Evolutionary conservation across 73 alveolate genomes (phyloP).

Genomic region (Paramecium sexaurelia): DNA sequence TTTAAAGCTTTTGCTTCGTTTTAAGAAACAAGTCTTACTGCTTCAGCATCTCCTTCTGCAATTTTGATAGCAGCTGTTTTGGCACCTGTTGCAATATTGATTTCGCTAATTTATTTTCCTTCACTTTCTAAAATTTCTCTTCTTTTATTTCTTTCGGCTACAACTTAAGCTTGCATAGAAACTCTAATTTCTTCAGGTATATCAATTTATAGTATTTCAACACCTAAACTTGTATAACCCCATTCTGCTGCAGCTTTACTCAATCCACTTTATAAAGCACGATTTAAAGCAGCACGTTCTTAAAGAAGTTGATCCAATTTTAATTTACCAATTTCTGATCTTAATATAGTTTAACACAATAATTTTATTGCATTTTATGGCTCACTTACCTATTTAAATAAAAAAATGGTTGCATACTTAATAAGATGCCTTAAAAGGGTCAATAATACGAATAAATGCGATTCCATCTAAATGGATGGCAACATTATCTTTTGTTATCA

Average conservation of each 20-base stretch:
- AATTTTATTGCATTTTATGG: slow-evolving; percentile 38
- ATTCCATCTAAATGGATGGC: slow-evolving; percentile 92
- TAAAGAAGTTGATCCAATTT: slow-evolving; percentile 60
- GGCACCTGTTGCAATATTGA: slow-evolving; percentile 58
- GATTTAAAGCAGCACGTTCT: slow-evolving; percentile 56
- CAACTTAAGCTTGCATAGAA: slow-evolving; percentile 51
- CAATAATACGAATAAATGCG: slow-evolving; percentile 84
- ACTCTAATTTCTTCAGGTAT: slow-evolving; percentile 57
- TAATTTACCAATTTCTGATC: slow-evolving; percentile 66
- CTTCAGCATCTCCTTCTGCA: slow-evolving; percentile 70
- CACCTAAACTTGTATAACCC: slow-evolving; percentile 59
- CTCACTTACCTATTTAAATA: slow-evolving; percentile 3
- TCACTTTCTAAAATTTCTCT: slow-evolving; percentile 52
- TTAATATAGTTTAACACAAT: slow-evolving; percentile 44
- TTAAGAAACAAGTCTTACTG: slow-evolving; percentile 4
- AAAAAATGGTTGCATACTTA: not conserved
- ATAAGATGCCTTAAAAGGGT: slow-evolving; percentile 80
- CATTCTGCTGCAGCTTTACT: slow-evolving; percentile 59
- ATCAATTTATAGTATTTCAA: slow-evolving; percentile 60
- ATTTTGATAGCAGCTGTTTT: slow-evolving; percentile 27
- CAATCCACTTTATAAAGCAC: slow-evolving; percentile 39
- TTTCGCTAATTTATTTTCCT: slow-evolving; percentile 57
- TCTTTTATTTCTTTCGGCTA: slow-evolving; percentile 67
- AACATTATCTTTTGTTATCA: slow-evolving; percentile 90
- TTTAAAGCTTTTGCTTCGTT: slow-evolving; percentile 58